These are phyloP conservation scores for Exophiala oligosperma DNA, from an alignment of 2,329 filamentous ascomycete genomes.

Conservation along the genomic window DNA sequence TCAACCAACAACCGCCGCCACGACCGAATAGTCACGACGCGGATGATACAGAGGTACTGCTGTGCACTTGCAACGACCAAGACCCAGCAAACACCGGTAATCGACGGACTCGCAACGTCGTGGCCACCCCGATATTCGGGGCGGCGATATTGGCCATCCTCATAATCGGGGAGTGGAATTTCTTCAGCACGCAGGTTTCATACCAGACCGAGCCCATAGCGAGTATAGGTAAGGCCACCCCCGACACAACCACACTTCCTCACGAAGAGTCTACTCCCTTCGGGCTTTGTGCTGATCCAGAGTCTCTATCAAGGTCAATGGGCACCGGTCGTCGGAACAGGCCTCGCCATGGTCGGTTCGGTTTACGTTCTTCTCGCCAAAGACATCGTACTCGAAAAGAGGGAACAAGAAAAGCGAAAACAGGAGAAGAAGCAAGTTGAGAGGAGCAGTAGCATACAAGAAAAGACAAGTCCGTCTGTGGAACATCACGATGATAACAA, in stretches of 20 bases:
- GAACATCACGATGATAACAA: background rate
- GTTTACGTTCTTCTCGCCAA: constrained; percentile 52
- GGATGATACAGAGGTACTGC: background rate
- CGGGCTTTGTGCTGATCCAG: constrained; percentile 6
- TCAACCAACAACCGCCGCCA: background rate
- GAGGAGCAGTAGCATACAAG: background rate
- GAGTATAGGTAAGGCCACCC: constrained; percentile 53
- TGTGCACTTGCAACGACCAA: constrained; percentile 44
- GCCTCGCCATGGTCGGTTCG: constrained; percentile 59
- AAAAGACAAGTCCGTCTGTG: background rate
- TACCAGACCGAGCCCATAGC: constrained; percentile 64
- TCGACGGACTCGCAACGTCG: constrained; percentile 37
- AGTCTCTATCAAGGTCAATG: constrained; percentile 33
- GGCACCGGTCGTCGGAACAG: constrained; percentile 52
- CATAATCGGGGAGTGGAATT: constrained; percentile 63
- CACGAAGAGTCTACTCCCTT: background rate
- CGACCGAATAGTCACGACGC: background rate
- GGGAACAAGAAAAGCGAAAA: background rate
- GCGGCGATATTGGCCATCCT: constrained; percentile 61
- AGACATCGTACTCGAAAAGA: background rate
- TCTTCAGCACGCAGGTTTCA: constrained; percentile 57
- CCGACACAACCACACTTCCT: too few species aligned
- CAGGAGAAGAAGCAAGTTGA: background rate
- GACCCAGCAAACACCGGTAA: constrained; percentile 49
- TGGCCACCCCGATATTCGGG: constrained; percentile 61